Conservation (phyloP, 192 early-diverging fungal genomes). For the Backusella tuberculispora region DNA sequence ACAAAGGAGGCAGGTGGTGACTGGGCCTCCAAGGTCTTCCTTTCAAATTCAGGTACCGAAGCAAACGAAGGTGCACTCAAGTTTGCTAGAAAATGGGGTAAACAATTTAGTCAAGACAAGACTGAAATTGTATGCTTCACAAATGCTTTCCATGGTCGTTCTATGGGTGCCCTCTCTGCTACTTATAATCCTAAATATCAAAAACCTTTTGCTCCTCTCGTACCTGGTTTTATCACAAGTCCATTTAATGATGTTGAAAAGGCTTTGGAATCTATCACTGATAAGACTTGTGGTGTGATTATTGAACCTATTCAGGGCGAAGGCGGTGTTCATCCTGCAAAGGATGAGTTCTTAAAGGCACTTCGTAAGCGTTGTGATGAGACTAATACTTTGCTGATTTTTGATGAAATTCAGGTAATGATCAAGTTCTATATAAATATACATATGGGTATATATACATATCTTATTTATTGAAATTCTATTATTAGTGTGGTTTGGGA, state of each 20-base stretch:
- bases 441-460: no score
- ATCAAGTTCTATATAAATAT: not conserved
- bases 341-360: slow-evolving; percentile 75
- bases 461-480: not conserved
- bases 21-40: slow-evolving; percentile 80
- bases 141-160: slow-evolving; percentile 96
- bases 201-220: slow-evolving; percentile 88
- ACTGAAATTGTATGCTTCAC: slow-evolving; percentile 82
- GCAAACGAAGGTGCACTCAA: slow-evolving; percentile 98
- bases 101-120: slow-evolving; percentile 60
- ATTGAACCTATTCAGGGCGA: slow-evolving; percentile 98
- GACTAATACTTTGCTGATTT: slow-evolving; percentile 89
- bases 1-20: slow-evolving; percentile 53
- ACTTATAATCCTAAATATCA: slow-evolving; percentile 95
- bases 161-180: slow-evolving; percentile 94
- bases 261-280: slow-evolving; percentile 65
- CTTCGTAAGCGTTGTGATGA: slow-evolving; percentile 83
- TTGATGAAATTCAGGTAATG: slow-evolving; percentile 90
- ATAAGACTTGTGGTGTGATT: slow-evolving; percentile 89
- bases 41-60: slow-evolving; percentile 97
- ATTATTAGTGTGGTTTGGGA: slow-evolving; percentile 82
- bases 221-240: slow-evolving; percentile 79
- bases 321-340: slow-evolving; percentile 83
- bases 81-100: slow-evolving; percentile 93
- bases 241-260: slow-evolving; percentile 76